Evolutionary conservation across 2,329 filamentous ascomycete species (phyloP), one percentile per base, ranked within the genome.

Genomic region (Sporothrix protearum): DNA sequence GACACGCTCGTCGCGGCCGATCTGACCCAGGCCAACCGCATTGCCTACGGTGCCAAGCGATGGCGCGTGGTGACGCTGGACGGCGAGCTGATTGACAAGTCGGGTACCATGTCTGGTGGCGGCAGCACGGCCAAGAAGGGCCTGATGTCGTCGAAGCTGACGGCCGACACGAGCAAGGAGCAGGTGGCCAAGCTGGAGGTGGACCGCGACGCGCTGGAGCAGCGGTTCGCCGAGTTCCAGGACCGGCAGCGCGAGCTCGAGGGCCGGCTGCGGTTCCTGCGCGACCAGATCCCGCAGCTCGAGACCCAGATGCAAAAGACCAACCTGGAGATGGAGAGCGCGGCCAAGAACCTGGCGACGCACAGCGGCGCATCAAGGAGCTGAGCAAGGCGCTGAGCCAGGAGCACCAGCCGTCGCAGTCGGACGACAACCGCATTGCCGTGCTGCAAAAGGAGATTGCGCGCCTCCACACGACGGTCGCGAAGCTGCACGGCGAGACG

Each of bases 61-160:
- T 99, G 96, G 96, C 90, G 96, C 75, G 96, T 99, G 2, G 96
- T 99, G 53, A 99, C 96, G 0, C 87, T 99, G 1, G 93, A 94
- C 73, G 96, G 96, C 66, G 94, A 97, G 80, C 86, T 99, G 69
- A 98, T 99, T 76, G 96, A 99, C 82, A 96, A 96, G 79, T 97
- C 95, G 0, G 96, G 96, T 85, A 98, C 96, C 47, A 98, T 99
- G 96, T 97, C 93, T 72, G 96, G 96, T 84, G 96, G 96, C 85
- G 96, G 96, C 71, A 95, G 89, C 61, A 92, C 92, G 19, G 92
- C 96, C 71, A 94, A 95, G 76, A 93, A 91, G 78, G 96, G 96
- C 0, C 89, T 94, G 71, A 99, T 99, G 96, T 98, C 95, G 0
- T 97, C 94, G 12, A 98, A 97, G 81, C 89, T 97, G 61, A 90